phyloP scores from a whole-genome alignment of 2,329 filamentous ascomycete genomes.

The Plectosphaerella plurivora region DNA sequence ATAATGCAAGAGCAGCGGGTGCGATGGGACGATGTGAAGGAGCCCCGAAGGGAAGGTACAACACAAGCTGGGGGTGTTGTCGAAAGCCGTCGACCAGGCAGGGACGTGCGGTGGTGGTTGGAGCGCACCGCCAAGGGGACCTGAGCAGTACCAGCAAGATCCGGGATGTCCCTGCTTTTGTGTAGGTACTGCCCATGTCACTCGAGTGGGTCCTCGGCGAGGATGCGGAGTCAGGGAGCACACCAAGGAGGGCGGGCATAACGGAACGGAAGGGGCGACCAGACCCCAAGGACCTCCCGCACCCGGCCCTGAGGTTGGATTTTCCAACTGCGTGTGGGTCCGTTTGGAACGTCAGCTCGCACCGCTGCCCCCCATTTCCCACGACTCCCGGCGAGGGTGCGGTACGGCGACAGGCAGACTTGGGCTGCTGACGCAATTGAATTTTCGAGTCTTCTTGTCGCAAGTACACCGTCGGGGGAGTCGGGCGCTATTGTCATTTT shows the following conservation, averaged over 20 bases:
- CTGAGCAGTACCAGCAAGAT: not conserved
- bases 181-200: too few relatives aligned
- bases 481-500: too few relatives aligned
- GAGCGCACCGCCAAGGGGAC: not conserved
- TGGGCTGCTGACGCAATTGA: not conserved
- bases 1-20: too few relatives aligned
- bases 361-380: not conserved
- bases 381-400: not conserved
- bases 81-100: not conserved
- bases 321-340: slow-evolving; percentile 15
- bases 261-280: slow-evolving; percentile 12
- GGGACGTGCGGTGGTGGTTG: not conserved
- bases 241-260: not conserved
- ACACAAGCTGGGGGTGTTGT: not conserved
- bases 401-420: not conserved
- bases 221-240: not conserved
- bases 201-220: not conserved
- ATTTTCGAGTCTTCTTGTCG: too few relatives aligned
- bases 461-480: too few relatives aligned
- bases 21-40: too few relatives aligned
- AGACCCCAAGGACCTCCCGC: slow-evolving; percentile 4
- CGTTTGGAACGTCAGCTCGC: slow-evolving; percentile 10
- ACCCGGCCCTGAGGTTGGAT: slow-evolving; percentile 13
- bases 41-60: not conserved
- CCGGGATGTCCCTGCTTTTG: too few relatives aligned